phyloP scores from a whole-genome alignment of 2,329 filamentous ascomycete species.

The Pseudogymnoascus sp. region DNA sequence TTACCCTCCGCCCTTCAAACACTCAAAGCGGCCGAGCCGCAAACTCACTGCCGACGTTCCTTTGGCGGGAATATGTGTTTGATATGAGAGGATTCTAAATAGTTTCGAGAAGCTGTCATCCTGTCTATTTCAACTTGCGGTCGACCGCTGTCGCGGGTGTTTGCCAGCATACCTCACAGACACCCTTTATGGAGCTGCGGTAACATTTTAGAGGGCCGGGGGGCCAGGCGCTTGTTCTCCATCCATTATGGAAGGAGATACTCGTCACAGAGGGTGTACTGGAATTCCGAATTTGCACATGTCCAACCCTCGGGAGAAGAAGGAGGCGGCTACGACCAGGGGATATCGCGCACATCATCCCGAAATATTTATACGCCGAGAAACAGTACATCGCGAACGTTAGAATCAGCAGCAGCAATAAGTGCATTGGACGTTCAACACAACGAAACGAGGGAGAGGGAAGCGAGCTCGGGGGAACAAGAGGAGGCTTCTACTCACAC shows the following conservation, averaged over 20 bases:
- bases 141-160: conserved; percentile 37
- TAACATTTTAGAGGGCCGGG: conserved; percentile 36
- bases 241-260: conserved; percentile 19
- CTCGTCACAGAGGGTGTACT: conserved; percentile 1
- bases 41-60: conserved; percentile 10
- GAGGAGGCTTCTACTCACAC: background rate
- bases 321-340: background rate
- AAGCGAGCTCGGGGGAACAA: conserved; percentile 24
- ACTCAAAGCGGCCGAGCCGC: conserved; percentile 11
- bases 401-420: background rate
- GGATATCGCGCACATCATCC: background rate
- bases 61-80: conserved; percentile 26
- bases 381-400: background rate
- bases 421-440: background rate
- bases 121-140: conserved; percentile 36
- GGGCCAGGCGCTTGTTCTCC: conserved; percentile 27
- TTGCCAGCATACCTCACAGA: conserved; percentile 36
- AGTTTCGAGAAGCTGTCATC: conserved; percentile 32
- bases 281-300: conserved; percentile 6
- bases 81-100: conserved; percentile 26
- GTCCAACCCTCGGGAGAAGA: background rate
- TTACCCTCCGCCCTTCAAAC: background rate
- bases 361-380: background rate
- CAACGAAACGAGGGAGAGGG: background rate
- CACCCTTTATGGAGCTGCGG: conserved; percentile 33